Percentiles rank a stretch among this genome's conserved stretches.
Conservation (phyloP, 1,139 yeast genomes). For the Chernovozyma aurita region DNA sequence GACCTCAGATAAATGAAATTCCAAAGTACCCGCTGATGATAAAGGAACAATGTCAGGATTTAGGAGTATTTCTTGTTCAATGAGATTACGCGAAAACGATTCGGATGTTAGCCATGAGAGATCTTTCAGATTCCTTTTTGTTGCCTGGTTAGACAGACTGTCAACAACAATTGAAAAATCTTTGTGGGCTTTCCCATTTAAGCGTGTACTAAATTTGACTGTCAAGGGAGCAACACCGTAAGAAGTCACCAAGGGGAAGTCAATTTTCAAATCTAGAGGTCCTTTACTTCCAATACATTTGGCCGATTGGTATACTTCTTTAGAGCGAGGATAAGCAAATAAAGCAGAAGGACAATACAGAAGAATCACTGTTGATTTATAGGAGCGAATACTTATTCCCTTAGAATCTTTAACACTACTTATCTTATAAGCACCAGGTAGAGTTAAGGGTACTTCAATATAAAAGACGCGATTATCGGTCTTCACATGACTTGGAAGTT, state of each 20-base stretch:
- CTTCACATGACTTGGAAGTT: constrained; percentile 17
- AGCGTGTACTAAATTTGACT: constrained; percentile 53
- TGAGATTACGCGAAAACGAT: constrained; percentile 25
- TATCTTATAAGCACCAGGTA: constrained; percentile 74
- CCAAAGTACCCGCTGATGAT: constrained; percentile 51
- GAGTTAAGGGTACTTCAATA: constrained; percentile 52
- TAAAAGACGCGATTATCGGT: constrained; percentile 37
- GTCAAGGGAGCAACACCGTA: constrained; percentile 75
- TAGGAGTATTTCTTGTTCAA: constrained; percentile 33
- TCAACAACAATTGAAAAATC: constrained; percentile 22
- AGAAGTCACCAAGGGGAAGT: constrained; percentile 47
- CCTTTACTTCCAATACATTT: constrained; percentile 24
- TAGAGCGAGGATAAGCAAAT: constrained; percentile 29
- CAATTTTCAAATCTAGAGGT: constrained; percentile 47
- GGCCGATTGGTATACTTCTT: neutral
- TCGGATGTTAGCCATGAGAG: constrained; percentile 22
- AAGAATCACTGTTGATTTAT: constrained; percentile 60
- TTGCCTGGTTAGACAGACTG: neutral
- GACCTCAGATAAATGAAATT: constrained; percentile 62
- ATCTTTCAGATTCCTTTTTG: constrained; percentile 10
- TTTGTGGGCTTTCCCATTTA: constrained; percentile 40
- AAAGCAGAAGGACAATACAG: constrained; percentile 75
- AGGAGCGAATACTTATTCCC: constrained; percentile 58
- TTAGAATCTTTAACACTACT: constrained; percentile 62
- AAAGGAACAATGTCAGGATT: constrained; percentile 18